Percentiles rank a stretch among this genome's conserved stretches.
Evolutionary conservation across 208 protist species (phyloP).

Genomic region (Acanthamoeba lenticulata): DNA sequence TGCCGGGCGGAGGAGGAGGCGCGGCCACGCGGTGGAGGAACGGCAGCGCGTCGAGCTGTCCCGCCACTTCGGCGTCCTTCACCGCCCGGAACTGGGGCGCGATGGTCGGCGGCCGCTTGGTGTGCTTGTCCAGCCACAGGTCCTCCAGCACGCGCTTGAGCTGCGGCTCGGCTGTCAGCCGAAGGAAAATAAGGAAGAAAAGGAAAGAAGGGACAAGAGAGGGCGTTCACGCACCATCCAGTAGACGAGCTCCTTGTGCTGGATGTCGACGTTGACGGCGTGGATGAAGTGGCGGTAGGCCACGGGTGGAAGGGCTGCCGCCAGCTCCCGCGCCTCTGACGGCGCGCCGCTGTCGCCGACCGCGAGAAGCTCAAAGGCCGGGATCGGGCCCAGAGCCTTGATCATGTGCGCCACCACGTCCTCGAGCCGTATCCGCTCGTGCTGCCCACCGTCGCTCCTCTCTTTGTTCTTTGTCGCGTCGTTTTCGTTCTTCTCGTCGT

Average conservation of each 20-base stretch:
- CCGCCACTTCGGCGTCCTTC: not conserved
- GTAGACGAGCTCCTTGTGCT: conserved; percentile 4
- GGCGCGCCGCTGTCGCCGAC: not conserved
- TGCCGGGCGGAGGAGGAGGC: too few relatives aligned
- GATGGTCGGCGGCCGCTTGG: conserved; percentile 37
- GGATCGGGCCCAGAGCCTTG: not conserved
- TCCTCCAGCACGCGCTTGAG: conserved; percentile 20
- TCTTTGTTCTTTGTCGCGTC: not conserved
- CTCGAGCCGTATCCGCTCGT: not conserved
- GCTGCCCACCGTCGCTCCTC: not conserved
- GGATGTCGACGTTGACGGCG: conserved; percentile 26
- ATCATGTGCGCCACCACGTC: conserved; percentile 34
- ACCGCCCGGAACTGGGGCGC: conserved; percentile 11
- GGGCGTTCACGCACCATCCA: not conserved
- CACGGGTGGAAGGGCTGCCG: not conserved
- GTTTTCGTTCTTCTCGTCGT: not conserved
- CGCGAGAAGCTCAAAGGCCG: not conserved
- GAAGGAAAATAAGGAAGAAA: not conserved
- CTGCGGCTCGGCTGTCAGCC: not conserved
- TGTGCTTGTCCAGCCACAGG: conserved; percentile 36
- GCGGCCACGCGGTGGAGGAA: not conserved
- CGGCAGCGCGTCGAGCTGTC: not conserved
- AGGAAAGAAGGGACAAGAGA: not conserved
- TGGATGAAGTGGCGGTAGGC: conserved; percentile 18
- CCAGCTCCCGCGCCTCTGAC: not conserved